Base-by-base conservation (phyloP, 2,329 filamentous ascomycete genomes). In the Hymenoscyphus infarciens region DNA sequence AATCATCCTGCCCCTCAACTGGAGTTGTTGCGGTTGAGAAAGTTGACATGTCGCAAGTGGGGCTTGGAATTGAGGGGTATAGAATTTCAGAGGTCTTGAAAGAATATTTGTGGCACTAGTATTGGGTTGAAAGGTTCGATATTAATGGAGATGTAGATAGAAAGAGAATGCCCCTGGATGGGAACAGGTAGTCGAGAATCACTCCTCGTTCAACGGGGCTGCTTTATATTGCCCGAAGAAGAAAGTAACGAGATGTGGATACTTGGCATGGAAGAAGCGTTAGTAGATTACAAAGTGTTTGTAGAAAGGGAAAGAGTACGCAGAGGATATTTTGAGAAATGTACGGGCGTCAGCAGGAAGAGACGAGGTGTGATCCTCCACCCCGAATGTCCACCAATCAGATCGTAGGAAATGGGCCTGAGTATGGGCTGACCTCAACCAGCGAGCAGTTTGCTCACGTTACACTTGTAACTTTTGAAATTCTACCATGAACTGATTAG, bases 41-140 rank as follows among this genome's bases (percentile, higher is more conserved):
- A 35, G 22, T 55, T 16, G 61, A 59, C 61, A 62, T 62, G 11
- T 38, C 35, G 13, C 16, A 38, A 38, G 13, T 38, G 35, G 35
- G 35, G 35, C 13, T 38, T 15, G 35, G 5, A 38, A 38, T 38
- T 38, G 35, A 38, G 35, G 35, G 13, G 35, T 38, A 16, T 16
- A 15, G 11, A 15, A 38, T 38, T 38, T 16, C 13, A 38, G 13
- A 38, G 13, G 35, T 3, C 35, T 38, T 16, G 1, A 15, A 11
- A 15, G 35, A 16, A 16, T 4, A 3, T 38, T 15, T 38, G 35
- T 5, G 13, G 13, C 13, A 38, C 35, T 16, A 15, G 7, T 8
- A 1, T 22, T 7, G n/a, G 3, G 8, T 45, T 45, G n/a, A 10
- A 8, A 2, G 10, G 42, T 7, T 45, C 6, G n/a, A 45, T 45